These are phyloP conservation scores for Macadamia integrifolia DNA, from an alignment of 164 flowering plant genomes.

Conservation along the genomic window DNA sequence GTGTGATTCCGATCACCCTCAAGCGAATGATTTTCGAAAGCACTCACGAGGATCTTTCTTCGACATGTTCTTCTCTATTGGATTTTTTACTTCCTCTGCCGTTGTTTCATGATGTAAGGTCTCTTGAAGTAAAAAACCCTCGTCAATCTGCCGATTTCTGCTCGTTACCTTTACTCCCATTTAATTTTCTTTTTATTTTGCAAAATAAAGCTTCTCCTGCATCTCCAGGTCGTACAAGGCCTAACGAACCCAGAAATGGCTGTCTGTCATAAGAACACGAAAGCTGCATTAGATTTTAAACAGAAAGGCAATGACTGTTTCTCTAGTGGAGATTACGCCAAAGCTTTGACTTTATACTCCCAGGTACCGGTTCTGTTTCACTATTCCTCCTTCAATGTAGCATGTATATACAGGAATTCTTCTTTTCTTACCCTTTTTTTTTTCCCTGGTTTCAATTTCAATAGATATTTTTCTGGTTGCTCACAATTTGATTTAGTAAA, in stretches of 20 bases:
- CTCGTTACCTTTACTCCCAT: neutral
- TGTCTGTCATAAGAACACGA: conserved; percentile 50
- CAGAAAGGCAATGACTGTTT: conserved; percentile 59
- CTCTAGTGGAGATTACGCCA: conserved; percentile 41
- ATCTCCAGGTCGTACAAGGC: conserved; percentile 43
- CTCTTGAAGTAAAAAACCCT: neutral
- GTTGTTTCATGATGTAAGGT: conserved; percentile 48
- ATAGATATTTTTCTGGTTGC: no score
- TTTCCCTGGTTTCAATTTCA: neutral
- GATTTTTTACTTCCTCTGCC: conserved; percentile 40
- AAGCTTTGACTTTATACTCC: conserved; percentile 57
- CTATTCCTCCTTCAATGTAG: neutral
- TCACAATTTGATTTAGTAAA: no score
- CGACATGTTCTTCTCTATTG: conserved; percentile 53
- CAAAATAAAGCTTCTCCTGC: neutral
- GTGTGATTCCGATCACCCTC: conserved; percentile 41
- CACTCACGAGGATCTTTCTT: conserved; percentile 34
- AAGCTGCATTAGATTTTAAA: conserved; percentile 59
- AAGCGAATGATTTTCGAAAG: conserved; percentile 37
- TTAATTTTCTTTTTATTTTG: neutral
- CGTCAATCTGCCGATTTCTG: neutral
- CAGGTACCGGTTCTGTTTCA: conserved; percentile 30
- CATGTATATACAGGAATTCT: no score
- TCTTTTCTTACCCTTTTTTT: neutral
- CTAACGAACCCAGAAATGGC: conserved; percentile 39